Conservation (phyloP, 305 asterid genomes). For the Solanum aculeatissimum region DNA sequence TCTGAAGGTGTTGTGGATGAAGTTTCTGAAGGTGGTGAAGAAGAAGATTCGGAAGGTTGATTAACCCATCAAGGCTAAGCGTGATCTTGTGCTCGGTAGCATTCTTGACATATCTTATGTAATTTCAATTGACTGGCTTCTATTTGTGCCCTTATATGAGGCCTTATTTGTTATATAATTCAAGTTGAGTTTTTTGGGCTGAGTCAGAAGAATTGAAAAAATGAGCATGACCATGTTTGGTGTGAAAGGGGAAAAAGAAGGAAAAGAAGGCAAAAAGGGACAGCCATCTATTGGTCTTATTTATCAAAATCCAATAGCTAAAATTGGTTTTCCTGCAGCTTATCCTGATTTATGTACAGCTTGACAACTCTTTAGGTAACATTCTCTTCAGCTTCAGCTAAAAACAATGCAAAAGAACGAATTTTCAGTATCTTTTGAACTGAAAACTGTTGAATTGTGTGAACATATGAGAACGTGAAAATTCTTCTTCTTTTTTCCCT, state of each 20-base stretch:
- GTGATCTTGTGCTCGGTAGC: not conserved
- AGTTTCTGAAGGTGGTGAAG: not conserved
- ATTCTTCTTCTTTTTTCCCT: not conserved
- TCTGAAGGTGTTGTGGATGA: slow-evolving; percentile 17
- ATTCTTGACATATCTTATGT: not conserved
- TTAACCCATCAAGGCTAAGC: not conserved
- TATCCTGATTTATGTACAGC: slow-evolving; percentile 46
- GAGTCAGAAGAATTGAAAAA: not conserved
- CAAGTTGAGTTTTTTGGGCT: not conserved
- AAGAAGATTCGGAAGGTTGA: not conserved
- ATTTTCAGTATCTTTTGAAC: not conserved
- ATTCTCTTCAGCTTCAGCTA: not conserved
- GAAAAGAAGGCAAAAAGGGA: slow-evolving; percentile 54
- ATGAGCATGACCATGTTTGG: slow-evolving; percentile 40
- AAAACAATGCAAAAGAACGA: not conserved
- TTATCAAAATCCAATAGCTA: slow-evolving; percentile 50
- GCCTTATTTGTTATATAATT: not conserved
- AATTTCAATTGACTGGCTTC: not conserved
- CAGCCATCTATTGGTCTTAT: slow-evolving; percentile 63
- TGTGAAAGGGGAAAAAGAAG: slow-evolving; percentile 56
- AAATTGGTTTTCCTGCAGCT: slow-evolving; percentile 43
- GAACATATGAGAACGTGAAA: not conserved
- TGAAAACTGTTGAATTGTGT: not conserved
- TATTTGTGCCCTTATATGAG: not conserved
- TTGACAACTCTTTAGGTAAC: slow-evolving; percentile 69